Evolutionary conservation across 2,329 filamentous ascomycete genomes (phyloP).

Genomic region (Fusarium sororula): DNA sequence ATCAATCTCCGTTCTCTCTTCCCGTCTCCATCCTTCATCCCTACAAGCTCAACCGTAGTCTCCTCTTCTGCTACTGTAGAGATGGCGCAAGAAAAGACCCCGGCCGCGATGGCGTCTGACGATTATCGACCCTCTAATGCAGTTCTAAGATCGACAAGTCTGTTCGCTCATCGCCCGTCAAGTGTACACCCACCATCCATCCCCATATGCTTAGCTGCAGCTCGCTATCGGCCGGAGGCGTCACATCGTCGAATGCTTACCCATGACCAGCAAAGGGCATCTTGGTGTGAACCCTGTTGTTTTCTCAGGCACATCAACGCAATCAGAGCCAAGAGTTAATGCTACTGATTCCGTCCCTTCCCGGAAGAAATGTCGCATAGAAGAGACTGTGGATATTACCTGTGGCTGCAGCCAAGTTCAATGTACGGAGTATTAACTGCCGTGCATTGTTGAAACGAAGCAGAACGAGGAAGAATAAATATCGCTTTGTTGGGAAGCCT

Average conservation of each 20-base stretch:
- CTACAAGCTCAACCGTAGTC: constrained; percentile 8
- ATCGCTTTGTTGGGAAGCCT: background rate
- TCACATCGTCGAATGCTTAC: constrained; percentile 21
- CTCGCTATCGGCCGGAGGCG: constrained; percentile 35
- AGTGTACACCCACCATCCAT: constrained; percentile 10
- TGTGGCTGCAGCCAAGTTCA: constrained; percentile 9
- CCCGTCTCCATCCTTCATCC: background rate
- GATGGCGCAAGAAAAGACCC: constrained; percentile 19
- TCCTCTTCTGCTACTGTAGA: constrained; percentile 8
- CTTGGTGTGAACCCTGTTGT: constrained; percentile 14
- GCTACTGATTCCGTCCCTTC: constrained; percentile 11
- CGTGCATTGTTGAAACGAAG: constrained; percentile 12
- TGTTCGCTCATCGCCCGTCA: constrained; percentile 26
- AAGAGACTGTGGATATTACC: background rate
- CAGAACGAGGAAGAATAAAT: background rate
- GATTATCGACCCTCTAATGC: constrained; percentile 21
- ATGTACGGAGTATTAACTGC: background rate
- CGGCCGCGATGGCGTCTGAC: constrained; percentile 15
- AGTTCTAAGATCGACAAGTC: constrained; percentile 29
- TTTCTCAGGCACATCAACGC: constrained; percentile 25
- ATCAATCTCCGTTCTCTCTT: background rate
- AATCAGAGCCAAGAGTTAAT: constrained; percentile 1
- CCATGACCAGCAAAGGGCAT: constrained; percentile 6
- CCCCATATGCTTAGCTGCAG: constrained; percentile 38
- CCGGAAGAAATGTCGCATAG: constrained; percentile 3